phyloP scores from a whole-genome alignment of 345 rosid genomes.

The Zanthoxylum bungeanum region DNA sequence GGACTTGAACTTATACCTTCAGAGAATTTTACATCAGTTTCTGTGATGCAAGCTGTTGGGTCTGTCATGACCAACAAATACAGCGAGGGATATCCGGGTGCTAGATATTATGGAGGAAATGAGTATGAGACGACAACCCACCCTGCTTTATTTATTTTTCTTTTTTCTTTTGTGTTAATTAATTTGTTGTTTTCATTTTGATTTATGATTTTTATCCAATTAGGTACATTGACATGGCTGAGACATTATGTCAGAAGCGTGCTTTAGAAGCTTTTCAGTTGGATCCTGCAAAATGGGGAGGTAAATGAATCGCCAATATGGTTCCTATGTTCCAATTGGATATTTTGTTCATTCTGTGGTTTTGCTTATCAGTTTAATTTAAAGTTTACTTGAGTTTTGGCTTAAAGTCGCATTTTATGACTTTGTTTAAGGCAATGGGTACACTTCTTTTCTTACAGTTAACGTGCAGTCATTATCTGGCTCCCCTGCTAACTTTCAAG shows the following conservation, averaged over 20 bases:
- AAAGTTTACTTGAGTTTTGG: neutral
- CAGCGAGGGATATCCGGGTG: conserved; percentile 97
- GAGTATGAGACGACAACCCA: conserved; percentile 47
- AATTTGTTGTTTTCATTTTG: neutral
- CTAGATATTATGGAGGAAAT: conserved; percentile 94
- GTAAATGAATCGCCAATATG: conserved; percentile 29
- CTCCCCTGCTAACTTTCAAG: conserved; percentile 96
- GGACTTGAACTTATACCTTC: conserved; percentile 95
- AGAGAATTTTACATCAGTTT: conserved; percentile 88
- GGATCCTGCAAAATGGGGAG: conserved; percentile 97
- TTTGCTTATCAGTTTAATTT: neutral
- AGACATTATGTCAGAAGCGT: conserved; percentile 83
- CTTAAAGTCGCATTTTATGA: neutral
- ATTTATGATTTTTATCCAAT: neutral
- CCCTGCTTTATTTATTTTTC: neutral
- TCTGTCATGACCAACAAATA: conserved; percentile 97
- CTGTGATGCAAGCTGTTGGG: conserved; percentile 98
- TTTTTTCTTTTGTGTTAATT: neutral
- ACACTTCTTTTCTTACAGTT: conserved; percentile 49
- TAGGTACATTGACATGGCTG: conserved; percentile 98
- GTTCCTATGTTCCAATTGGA: neutral
- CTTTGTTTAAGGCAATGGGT: conserved; percentile 10
- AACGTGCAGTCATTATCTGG: conserved; percentile 95
- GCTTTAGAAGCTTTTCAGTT: conserved; percentile 81
- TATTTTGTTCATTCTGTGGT: neutral